A percentile compares a stretch with the other conserved stretches of the same genome.
Evolutionary conservation across 192 early-diverging fungal genomes (phyloP).

Genomic region (Podila clonocystis): DNA sequence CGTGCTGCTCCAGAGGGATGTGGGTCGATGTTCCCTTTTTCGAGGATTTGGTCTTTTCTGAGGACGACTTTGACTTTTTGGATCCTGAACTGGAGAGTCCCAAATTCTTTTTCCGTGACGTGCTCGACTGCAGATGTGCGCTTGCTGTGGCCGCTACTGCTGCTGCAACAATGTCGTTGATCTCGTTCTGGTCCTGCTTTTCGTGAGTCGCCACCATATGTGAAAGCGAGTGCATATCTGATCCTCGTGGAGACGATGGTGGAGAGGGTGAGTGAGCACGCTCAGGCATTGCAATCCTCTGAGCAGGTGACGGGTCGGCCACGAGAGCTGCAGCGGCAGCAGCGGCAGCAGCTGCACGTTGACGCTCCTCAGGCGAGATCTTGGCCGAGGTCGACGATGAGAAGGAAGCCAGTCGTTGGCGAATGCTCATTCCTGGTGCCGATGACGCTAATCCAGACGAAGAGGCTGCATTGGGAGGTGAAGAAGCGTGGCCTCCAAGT

Average conservation of each 20-base stretch:
- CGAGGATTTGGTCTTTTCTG: conserved; percentile 15
- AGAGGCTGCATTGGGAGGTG: neutral
- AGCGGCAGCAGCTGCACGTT: conserved; percentile 34
- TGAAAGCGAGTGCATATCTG: conserved; percentile 1
- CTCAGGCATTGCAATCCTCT: conserved; percentile 23
- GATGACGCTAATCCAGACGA: conserved; percentile 24
- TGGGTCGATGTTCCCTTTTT: neutral
- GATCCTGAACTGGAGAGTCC: conserved; percentile 4
- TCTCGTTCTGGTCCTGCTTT: conserved; percentile 20
- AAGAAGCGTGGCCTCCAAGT: conserved; percentile 7
- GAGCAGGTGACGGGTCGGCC: conserved; percentile 8
- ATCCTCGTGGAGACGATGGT: conserved; percentile 35
- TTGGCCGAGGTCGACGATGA: conserved; percentile 34
- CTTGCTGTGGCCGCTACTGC: conserved; percentile 42
- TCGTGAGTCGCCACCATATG: neutral
- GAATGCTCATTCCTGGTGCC: conserved; percentile 34
- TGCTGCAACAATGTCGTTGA: conserved; percentile 45
- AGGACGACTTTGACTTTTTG: conserved; percentile 18
- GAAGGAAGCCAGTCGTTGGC: conserved; percentile 40
- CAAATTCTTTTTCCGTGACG: conserved; percentile 34
- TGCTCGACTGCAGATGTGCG: conserved; percentile 29
- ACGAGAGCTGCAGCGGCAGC: conserved; percentile 36
- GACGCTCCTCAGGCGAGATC: conserved; percentile 42
- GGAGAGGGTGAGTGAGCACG: conserved; percentile 46
- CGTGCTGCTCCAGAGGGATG: neutral